Conservation (phyloP, 345 rosid genomes). For the Eucalyptus virginea region DNA sequence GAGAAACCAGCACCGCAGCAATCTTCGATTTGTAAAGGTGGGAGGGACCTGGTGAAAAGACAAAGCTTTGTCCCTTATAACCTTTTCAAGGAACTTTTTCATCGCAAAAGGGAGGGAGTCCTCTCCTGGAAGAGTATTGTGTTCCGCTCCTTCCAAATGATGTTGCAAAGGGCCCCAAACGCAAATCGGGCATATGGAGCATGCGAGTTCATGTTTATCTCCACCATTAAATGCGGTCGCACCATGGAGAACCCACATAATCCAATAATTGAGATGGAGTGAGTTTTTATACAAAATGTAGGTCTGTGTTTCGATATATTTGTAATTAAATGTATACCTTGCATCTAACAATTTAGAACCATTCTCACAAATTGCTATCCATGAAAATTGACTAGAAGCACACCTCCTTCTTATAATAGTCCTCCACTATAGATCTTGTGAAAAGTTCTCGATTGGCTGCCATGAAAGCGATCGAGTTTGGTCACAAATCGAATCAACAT, state of each 20-base stretch:
- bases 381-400: not conserved
- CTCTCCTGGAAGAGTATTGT: no score
- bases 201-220: not conserved
- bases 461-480: not conserved
- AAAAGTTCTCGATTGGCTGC: not conserved
- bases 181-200: not conserved
- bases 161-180: no score
- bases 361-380: not conserved
- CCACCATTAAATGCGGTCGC: not conserved
- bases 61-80: no score
- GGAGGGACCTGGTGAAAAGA: no score
- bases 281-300: not conserved
- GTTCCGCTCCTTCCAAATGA: no score
- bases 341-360: not conserved
- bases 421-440: not conserved
- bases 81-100: no score
- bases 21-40: no score
- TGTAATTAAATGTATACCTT: not conserved
- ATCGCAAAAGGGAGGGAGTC: no score
- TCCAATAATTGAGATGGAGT: not conserved
- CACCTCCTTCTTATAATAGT: not conserved
- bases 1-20: no score
- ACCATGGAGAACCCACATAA: not conserved
- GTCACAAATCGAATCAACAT: not conserved
- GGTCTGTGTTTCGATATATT: not conserved